These are phyloP conservation scores for Tolypocladium capitatum DNA, from an alignment of 2,329 filamentous ascomycete species.

Conservation along the genomic window DNA sequence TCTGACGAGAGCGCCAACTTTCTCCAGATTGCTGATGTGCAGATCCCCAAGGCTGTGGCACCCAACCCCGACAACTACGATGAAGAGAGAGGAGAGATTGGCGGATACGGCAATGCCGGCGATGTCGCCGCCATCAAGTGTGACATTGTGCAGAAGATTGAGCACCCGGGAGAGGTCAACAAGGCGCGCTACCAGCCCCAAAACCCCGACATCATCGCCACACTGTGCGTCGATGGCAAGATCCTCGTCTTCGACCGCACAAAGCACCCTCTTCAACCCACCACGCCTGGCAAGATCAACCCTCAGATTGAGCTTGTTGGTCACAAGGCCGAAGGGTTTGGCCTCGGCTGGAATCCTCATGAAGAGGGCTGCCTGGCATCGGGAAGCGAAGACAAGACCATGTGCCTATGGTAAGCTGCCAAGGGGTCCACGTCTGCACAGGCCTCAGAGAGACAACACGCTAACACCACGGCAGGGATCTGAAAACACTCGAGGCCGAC, in stretches of 20 bases:
- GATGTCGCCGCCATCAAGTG: constrained; percentile 69
- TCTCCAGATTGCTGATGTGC: constrained; percentile 85
- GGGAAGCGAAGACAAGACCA: constrained; percentile 83
- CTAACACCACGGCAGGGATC: constrained; percentile 45
- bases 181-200: constrained; percentile 97
- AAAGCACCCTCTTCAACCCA: constrained; percentile 72
- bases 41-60: constrained; percentile 67
- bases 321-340: constrained; percentile 82
- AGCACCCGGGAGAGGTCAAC: constrained; percentile 94
- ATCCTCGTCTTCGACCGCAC: constrained; percentile 93
- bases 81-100: constrained; percentile 83
- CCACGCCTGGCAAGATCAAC: constrained; percentile 48
- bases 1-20: constrained; percentile 78
- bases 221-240: constrained; percentile 74
- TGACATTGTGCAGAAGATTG: constrained; percentile 87
- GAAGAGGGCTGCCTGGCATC: constrained; percentile 70
- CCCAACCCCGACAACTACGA: constrained; percentile 79
- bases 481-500: constrained; percentile 59
- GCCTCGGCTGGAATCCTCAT: constrained; percentile 84
- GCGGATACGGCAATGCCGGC: constrained; percentile 68
- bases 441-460: not conserved
- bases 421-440: not conserved
- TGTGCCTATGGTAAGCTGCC: constrained; percentile 65
- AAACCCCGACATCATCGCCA: constrained; percentile 93
- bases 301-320: constrained; percentile 77